Evolutionary conservation across 2,329 filamentous ascomycete genomes (phyloP).

Genomic region (Aspergillus quadricinctus): DNA sequence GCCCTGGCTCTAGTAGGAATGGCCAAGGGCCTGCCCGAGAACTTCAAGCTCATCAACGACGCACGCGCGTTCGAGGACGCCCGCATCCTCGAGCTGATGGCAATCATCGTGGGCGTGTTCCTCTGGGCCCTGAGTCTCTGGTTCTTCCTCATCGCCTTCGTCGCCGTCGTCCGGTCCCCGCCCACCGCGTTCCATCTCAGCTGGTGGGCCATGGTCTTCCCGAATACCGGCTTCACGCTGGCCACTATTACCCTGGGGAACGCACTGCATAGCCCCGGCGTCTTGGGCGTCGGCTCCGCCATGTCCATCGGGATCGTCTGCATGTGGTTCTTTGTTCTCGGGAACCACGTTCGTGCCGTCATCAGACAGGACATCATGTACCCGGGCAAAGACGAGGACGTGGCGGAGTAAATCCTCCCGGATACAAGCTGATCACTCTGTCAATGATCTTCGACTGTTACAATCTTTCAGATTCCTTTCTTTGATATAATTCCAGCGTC

Average conservation of each 20-base stretch:
- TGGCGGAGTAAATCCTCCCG: conserved; percentile 20
- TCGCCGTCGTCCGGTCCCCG: conserved; percentile 42
- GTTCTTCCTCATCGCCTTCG: conserved; percentile 51
- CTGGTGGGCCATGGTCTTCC: conserved; percentile 65
- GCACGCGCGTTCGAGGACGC: conserved; percentile 20
- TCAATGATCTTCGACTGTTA: background rate
- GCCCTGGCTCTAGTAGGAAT: conserved; percentile 66
- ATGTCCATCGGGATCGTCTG: conserved; percentile 53
- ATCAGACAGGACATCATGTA: conserved; percentile 51
- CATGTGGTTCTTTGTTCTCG: conserved; percentile 53
- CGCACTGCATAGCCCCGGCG: conserved; percentile 48
- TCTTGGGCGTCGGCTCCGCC: conserved; percentile 53
- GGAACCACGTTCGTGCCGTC: conserved; percentile 49
- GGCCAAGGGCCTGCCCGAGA: conserved; percentile 50
- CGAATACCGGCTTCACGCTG: conserved; percentile 60
- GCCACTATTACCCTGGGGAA: conserved; percentile 55
- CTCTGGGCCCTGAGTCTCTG: conserved; percentile 61
- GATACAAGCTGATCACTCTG: background rate
- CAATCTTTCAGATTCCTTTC: background rate
- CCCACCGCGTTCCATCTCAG: conserved; percentile 47
- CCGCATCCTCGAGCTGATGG: conserved; percentile 43
- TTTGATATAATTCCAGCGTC: background rate
- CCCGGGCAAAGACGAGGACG: conserved; percentile 59
- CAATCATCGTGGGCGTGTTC: conserved; percentile 50
- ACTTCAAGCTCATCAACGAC: conserved; percentile 46